These are phyloP conservation scores for Hypericum perforatum DNA, from an alignment of 345 rosid genomes.

Conservation along the genomic window DNA sequence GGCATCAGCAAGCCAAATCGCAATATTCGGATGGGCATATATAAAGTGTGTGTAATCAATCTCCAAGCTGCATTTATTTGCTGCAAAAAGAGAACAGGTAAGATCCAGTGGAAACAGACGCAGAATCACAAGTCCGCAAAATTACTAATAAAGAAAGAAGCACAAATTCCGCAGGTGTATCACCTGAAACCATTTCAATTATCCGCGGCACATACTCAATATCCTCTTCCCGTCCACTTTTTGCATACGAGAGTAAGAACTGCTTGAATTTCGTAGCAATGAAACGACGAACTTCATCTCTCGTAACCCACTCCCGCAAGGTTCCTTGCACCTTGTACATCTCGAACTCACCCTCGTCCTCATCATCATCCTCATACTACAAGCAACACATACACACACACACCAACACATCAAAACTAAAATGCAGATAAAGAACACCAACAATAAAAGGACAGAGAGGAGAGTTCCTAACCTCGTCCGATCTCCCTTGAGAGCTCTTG, in stretches of 20 bases:
- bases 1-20: constrained; percentile 97
- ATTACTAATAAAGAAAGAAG: background rate
- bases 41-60: constrained; percentile 88
- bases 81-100: constrained; percentile 34
- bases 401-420: too few species aligned
- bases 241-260: constrained; percentile 72
- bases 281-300: constrained; percentile 93
- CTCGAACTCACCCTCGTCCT: constrained; percentile 75
- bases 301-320: constrained; percentile 90
- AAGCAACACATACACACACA: too few species aligned
- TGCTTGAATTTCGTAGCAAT: constrained; percentile 84
- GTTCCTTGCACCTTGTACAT: constrained; percentile 94
- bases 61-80: constrained; percentile 86
- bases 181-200: constrained; percentile 90
- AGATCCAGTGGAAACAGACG: background rate
- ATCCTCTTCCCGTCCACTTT: constrained; percentile 47
- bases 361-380: constrained; percentile 70
- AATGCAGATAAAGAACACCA: background rate
- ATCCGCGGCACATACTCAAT: constrained; percentile 72
- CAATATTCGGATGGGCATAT: constrained; percentile 83
- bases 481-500: constrained; percentile 72
- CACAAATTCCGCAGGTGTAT: constrained; percentile 5
- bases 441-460: too few species aligned
- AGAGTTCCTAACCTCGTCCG: constrained; percentile 32
- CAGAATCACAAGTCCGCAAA: background rate